phyloP scores from a whole-genome alignment of 1,139 yeast genomes.

The Geotrichum macrosporum region DNA sequence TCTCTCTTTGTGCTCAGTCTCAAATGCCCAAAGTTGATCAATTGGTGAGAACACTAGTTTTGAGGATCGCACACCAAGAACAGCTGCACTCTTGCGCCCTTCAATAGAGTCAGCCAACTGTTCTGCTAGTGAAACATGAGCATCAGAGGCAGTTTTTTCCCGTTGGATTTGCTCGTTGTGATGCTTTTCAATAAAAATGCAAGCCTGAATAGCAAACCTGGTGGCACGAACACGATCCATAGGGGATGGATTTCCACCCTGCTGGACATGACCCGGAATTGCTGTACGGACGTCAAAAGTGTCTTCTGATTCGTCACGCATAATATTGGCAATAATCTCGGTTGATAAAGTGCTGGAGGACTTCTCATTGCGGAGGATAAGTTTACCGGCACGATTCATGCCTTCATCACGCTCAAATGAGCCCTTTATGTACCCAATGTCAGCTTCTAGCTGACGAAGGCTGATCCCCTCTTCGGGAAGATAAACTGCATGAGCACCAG shows the following conservation, averaged over 20 bases:
- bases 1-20: conserved; percentile 73
- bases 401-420: conserved; percentile 75
- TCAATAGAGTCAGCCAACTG: conserved; percentile 21
- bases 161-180: conserved; percentile 24
- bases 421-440: conserved; percentile 63
- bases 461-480: conserved; percentile 86
- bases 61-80: conserved; percentile 78
- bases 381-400: conserved; percentile 77
- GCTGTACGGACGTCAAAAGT: conserved; percentile 91
- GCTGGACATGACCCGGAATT: conserved; percentile 97
- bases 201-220: conserved; percentile 81
- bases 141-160: conserved; percentile 5
- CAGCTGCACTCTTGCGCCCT: conserved; percentile 65
- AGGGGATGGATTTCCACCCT: conserved; percentile 94
- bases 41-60: conserved; percentile 71
- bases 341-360: conserved; percentile 83
- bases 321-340: conserved; percentile 73
- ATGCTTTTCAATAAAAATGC: conserved; percentile 67
- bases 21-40: conserved; percentile 73
- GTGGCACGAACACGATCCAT: conserved; percentile 92
- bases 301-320: conserved; percentile 69
- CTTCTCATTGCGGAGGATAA: conserved; percentile 77
- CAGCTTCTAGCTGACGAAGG: conserved; percentile 67
- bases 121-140: conserved; percentile 4
- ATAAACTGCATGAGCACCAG: conserved; percentile 90